phyloP scores from a whole-genome alignment of 805 yeast species.

The Pichia insulana region DNA sequence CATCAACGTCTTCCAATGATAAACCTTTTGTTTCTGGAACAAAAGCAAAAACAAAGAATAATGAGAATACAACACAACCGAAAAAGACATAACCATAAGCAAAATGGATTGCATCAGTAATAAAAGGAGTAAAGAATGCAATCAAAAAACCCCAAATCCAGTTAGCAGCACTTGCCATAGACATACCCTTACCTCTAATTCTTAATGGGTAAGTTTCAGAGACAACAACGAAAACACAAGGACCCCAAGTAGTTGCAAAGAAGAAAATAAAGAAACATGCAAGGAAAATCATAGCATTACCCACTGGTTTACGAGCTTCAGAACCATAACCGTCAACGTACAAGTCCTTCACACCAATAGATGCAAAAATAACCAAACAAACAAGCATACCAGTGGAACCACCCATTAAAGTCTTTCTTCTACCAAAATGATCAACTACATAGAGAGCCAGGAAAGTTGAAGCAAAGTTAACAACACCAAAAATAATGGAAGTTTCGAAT shows the following conservation, averaged over 20 bases:
- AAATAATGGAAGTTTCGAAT: conserved; percentile 48
- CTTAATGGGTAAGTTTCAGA: conserved; percentile 63
- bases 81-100: conserved; percentile 50
- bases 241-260: conserved; percentile 74
- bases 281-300: conserved; percentile 53
- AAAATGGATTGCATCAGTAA: conserved; percentile 44
- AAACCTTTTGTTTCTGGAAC: conserved; percentile 51
- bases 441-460: conserved; percentile 46
- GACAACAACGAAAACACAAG: conserved; percentile 56
- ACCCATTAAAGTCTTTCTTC: conserved; percentile 39
- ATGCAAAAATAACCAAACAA: conserved; percentile 52
- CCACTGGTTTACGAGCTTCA: conserved; percentile 41
- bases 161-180: conserved; percentile 55
- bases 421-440: conserved; percentile 46
- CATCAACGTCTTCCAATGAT: conserved; percentile 48
- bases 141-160: conserved; percentile 56
- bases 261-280: conserved; percentile 57
- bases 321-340: conserved; percentile 32
- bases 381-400: conserved; percentile 48
- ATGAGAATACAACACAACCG: conserved; percentile 45
- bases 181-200: conserved; percentile 55
- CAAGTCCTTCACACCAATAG: conserved; percentile 47
- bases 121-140: conserved; percentile 52
- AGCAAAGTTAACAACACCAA: conserved; percentile 48
- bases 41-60: conserved; percentile 45